phyloP scores from a whole-genome alignment of 192 early-diverging fungal species.

The Backusella westeae region DNA sequence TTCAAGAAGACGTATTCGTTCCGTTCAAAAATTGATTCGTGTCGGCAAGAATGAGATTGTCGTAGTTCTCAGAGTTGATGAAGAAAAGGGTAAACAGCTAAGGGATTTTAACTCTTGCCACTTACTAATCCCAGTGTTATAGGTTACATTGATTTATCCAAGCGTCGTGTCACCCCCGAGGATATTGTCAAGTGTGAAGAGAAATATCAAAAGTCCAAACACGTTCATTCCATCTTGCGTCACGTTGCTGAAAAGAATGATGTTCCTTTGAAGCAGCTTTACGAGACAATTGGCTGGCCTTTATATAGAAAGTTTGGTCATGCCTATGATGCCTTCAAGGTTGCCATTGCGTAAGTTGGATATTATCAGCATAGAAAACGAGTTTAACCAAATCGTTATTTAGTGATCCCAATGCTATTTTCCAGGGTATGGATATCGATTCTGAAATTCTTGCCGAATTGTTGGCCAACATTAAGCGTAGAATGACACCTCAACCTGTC shows the following conservation, averaged over 20 bases:
- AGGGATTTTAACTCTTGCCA: too few species aligned
- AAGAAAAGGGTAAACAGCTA: slow-evolving; percentile 79
- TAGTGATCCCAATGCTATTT: slow-evolving; percentile 83
- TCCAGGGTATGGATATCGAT: slow-evolving; percentile 74
- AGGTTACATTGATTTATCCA: slow-evolving; percentile 98
- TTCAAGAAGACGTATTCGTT: slow-evolving; percentile 92
- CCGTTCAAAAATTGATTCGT: slow-evolving; percentile 92
- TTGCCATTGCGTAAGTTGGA: slow-evolving; percentile 69
- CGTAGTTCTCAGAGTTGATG: slow-evolving; percentile 92
- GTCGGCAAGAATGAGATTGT: slow-evolving; percentile 93
- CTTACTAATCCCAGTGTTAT: background rate
- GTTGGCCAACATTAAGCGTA: slow-evolving; percentile 77
- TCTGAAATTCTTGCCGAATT: slow-evolving; percentile 69
- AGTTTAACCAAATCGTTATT: too few species aligned
- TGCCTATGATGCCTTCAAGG: slow-evolving; percentile 96
- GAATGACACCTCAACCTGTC: slow-evolving; percentile 93
- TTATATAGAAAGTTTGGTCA: slow-evolving; percentile 95
- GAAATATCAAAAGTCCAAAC: slow-evolving; percentile 91
- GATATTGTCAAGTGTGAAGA: slow-evolving; percentile 91
- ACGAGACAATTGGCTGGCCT: slow-evolving; percentile 88
- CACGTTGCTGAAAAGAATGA: slow-evolving; percentile 87
- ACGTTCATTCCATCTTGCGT: slow-evolving; percentile 81
- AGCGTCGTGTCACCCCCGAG: slow-evolving; percentile 87
- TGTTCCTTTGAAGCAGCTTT: slow-evolving; percentile 80
- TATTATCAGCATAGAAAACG: too few species aligned